Base-by-base conservation (phyloP, 2,329 filamentous ascomycete genomes). In the Claviceps pazoutovae region DNA sequence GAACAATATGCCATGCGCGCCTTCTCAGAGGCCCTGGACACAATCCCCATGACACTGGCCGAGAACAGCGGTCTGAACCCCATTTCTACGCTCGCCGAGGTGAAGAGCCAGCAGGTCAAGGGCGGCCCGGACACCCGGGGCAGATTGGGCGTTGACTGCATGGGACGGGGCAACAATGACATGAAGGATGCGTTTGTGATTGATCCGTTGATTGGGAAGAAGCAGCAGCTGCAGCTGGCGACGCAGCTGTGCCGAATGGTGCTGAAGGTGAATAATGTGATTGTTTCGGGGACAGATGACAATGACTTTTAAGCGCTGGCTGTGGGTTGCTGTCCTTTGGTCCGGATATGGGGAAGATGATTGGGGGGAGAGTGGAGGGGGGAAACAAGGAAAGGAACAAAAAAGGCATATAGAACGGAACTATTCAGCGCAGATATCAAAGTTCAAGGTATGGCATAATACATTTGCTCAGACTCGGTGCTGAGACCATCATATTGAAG, bases 1-100 rank as follows among this genome's bases (percentile, higher is more conserved):
- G 91, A 96, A 72, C 93, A 98, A 71, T 98, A 98, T 69, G 90
- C 91, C 58, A 98, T 98, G 91, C 87, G 93, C 56, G 93, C 93
- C 23, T 98, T 98, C 66, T 81, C 93, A 55, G 91, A 97, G 69
- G 94, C 93, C 5, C 80, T 98, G 38, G 93, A 98, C 68, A 78
- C 87, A 1, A 78, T 98, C 1, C 93, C 93, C 37, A 93, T 98
- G 88, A 88, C 93, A 2, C 78, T 98, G 55, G 90, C 93, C 9
- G 91, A 98, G 78, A 98, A 98, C 78, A 95, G 88, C 59, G 93
- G 93, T 56, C 75, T 97, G 56, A 95, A 88, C 71, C 88, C 93
- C 16, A 98, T 98, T 61, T 89, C 96, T 62, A 95, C 91, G 7
- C 78, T 98, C 52, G 91, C 93, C 38, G 84, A 86, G 64, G 82